Evolutionary conservation across 441 rosid genomes (phyloP).

Genomic region (Arabidopsis hybrid): DNA sequence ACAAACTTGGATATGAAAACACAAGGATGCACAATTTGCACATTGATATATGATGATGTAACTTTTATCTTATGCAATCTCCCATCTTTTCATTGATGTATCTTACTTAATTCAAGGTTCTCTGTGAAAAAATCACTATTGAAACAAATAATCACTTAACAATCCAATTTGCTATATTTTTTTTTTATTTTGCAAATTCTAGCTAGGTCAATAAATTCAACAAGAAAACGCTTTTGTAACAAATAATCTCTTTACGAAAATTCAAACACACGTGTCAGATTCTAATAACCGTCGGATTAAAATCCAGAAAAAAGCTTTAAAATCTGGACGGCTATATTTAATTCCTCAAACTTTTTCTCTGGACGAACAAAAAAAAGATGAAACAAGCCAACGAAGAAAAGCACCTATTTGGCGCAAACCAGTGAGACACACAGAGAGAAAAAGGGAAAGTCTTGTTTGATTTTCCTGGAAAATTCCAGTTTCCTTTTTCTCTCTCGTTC

Average conservation of each 20-base stretch:
- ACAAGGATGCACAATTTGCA: constrained; percentile 31
- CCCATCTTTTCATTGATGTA: neutral
- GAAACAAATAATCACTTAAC: too few species aligned
- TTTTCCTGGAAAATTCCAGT: constrained; percentile 41
- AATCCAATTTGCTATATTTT: too few species aligned
- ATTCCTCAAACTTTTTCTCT: neutral
- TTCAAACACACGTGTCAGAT: neutral
- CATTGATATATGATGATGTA: constrained; percentile 33
- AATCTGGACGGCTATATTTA: neutral
- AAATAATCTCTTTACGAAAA: neutral
- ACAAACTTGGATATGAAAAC: constrained; percentile 3
- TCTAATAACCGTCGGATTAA: constrained; percentile 26
- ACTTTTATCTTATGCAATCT: neutral
- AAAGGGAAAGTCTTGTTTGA: constrained; percentile 42
- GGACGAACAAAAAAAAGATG: too few species aligned
- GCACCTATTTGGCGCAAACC: constrained; percentile 35
- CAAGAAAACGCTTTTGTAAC: too few species aligned
- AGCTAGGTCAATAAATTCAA: too few species aligned
- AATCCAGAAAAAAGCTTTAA: neutral
- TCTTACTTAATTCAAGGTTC: neutral
- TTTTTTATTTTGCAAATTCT: too few species aligned
- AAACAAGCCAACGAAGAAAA: constrained; percentile 48
- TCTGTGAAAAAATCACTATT: too few species aligned
- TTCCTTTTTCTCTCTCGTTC: constrained; percentile 23
- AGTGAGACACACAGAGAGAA: neutral